A percentile compares a stretch with the other conserved stretches of the same genome.
These are phyloP conservation scores for Penicillium sp. DNA, from an alignment of 2,329 filamentous ascomycete genomes.

Conservation along the genomic window DNA sequence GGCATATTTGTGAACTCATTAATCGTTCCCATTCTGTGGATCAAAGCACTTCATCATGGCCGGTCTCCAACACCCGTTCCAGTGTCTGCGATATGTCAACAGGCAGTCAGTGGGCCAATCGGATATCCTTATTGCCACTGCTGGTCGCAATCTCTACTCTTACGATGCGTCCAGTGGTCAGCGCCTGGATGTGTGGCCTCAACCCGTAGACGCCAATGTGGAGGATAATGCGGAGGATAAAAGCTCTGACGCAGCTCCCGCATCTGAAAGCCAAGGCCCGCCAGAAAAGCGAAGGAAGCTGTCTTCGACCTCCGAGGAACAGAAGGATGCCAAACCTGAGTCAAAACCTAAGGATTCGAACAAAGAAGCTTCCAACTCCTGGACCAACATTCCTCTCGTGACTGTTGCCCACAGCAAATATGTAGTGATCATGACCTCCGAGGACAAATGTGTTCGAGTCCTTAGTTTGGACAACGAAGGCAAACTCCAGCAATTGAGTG, in stretches of 20 bases:
- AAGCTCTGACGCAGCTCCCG: slow-evolving; percentile 23
- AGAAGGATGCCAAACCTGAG: slow-evolving; percentile 15
- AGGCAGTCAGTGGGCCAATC: slow-evolving; percentile 23
- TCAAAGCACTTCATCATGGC: slow-evolving; percentile 30
- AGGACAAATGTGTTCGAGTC: slow-evolving; percentile 88
- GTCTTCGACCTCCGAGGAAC: slow-evolving; percentile 29
- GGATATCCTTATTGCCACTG: slow-evolving; percentile 68
- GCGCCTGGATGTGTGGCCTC: slow-evolving; percentile 62
- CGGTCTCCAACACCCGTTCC: slow-evolving; percentile 57
- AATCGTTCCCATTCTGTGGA: not conserved
- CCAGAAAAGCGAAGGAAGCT: slow-evolving; percentile 49
- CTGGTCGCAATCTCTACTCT: slow-evolving; percentile 69
- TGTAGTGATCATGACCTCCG: slow-evolving; percentile 76
- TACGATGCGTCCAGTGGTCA: slow-evolving; percentile 61
- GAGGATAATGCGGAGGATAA: slow-evolving; percentile 28
- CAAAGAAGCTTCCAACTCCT: slow-evolving; percentile 26
- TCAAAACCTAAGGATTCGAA: slow-evolving; percentile 5
- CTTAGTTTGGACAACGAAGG: slow-evolving; percentile 67
- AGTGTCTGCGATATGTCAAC: slow-evolving; percentile 54
- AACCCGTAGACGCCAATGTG: slow-evolving; percentile 30
- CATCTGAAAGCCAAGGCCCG: slow-evolving; percentile 34
- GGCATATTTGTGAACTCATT: not conserved
- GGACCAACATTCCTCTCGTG: slow-evolving; percentile 68
- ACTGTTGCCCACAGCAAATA: slow-evolving; percentile 61
- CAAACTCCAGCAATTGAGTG: slow-evolving; percentile 65